Percentiles rank a stretch among this genome's conserved stretches.
phyloP scores from a whole-genome alignment of 2,329 filamentous ascomycete species.

The Verticillium tricorpus region DNA sequence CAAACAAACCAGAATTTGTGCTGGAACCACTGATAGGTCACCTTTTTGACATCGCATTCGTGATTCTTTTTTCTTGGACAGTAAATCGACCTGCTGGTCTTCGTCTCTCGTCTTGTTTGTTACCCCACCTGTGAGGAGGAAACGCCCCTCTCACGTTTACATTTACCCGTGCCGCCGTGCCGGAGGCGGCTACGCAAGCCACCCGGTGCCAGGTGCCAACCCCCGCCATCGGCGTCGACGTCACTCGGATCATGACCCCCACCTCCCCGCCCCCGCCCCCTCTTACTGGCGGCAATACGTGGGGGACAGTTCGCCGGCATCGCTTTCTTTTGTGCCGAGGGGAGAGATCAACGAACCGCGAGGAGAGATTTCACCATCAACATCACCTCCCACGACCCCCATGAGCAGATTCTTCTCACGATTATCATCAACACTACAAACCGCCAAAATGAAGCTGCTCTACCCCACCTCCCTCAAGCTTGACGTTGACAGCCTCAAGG shows the following conservation, averaged over 20 bases:
- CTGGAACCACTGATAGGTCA: too few species aligned
- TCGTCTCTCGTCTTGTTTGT: too few species aligned
- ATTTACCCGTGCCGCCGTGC: too few species aligned
- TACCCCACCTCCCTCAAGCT: constrained; percentile 60
- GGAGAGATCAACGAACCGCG: neutral
- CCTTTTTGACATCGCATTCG: too few species aligned
- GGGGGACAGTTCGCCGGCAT: neutral
- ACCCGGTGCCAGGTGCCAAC: neutral
- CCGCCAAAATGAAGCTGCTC: constrained; percentile 53
- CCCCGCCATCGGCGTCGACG: too few species aligned
- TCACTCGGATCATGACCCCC: neutral
- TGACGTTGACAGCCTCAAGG: constrained; percentile 49
- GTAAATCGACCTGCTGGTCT: too few species aligned
- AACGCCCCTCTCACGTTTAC: too few species aligned
- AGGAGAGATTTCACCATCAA: neutral
- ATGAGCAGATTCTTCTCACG: neutral
- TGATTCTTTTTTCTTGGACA: too few species aligned
- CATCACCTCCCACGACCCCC: neutral
- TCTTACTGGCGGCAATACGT: neutral
- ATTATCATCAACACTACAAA: neutral
- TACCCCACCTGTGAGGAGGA: too few species aligned
- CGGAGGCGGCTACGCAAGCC: neutral
- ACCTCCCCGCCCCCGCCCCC: neutral
- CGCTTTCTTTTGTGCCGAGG: neutral
- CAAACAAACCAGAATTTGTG: too few species aligned